Percentiles rank a stretch among this genome's conserved stretches.
Conservation (phyloP, 2,329 filamentous ascomycete genomes). For the Sarocladiaceae sp. region DNA sequence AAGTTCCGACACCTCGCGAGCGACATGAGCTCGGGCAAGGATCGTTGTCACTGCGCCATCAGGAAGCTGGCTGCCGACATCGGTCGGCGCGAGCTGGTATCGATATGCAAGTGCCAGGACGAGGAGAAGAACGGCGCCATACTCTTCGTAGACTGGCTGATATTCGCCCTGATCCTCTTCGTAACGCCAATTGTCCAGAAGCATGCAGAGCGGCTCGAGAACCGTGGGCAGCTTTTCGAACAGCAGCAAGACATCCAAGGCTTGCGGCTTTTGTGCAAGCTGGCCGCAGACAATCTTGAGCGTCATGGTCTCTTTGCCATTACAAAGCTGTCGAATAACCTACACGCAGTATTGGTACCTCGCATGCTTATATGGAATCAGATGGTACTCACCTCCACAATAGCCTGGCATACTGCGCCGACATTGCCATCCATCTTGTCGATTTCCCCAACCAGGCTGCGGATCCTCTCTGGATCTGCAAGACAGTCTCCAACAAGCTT, state of each 20-base stretch:
- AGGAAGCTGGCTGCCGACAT: constrained; percentile 56
- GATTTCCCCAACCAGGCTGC: constrained; percentile 74
- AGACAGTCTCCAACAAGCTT: constrained; percentile 74
- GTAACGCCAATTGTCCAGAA: constrained; percentile 76
- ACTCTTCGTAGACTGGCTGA: constrained; percentile 83
- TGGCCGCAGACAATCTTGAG: constrained; percentile 69
- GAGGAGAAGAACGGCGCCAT: constrained; percentile 70
- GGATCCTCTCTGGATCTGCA: constrained; percentile 69
- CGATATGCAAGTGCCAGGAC: constrained; percentile 72
- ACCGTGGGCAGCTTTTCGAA: constrained; percentile 69
- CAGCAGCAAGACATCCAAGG: constrained; percentile 70
- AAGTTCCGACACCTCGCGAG: constrained; percentile 54
- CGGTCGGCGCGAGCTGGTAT: constrained; percentile 60
- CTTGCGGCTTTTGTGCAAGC: constrained; percentile 67
- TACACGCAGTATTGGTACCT: constrained; percentile 23
- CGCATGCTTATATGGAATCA: background rate
- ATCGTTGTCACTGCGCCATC: constrained; percentile 69
- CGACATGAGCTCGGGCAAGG: constrained; percentile 54
- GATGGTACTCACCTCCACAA: constrained; percentile 56
- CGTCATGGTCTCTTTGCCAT: constrained; percentile 74
- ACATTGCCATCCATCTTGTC: constrained; percentile 91
- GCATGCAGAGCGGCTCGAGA: constrained; percentile 66
- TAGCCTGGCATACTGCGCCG: constrained; percentile 75
- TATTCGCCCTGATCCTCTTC: constrained; percentile 82
- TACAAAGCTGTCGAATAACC: constrained; percentile 66